A percentile compares a stretch with the other conserved stretches of the same genome.
Conservation (phyloP, 768 basidiomycete species). For the Neoboletus brunneissimus region DNA sequence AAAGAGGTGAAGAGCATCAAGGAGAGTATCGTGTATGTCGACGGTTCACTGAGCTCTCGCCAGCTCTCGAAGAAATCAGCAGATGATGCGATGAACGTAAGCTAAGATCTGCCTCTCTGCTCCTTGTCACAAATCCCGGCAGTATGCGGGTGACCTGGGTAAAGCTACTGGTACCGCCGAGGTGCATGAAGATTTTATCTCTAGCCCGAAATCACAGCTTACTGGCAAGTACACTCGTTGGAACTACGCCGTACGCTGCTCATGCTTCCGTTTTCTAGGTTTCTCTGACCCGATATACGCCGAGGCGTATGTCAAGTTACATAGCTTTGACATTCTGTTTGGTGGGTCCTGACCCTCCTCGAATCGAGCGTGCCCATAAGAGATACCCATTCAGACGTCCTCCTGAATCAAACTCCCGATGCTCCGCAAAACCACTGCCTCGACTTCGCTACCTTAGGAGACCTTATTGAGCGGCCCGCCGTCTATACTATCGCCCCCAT, state of each 20-base stretch:
- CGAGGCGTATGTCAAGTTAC: constrained; percentile 88
- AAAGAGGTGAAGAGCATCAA: constrained; percentile 74
- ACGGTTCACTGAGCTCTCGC: constrained; percentile 87
- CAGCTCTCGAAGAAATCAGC: constrained; percentile 93
- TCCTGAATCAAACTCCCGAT: constrained; percentile 91
- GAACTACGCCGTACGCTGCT: background rate
- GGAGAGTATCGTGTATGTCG: constrained; percentile 77
- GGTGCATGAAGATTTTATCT: constrained; percentile 85
- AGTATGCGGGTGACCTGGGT: constrained; percentile 87
- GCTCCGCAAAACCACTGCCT: constrained; percentile 95
- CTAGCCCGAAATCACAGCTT: constrained; percentile 88
- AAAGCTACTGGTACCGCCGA: constrained; percentile 86
- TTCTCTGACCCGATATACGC: constrained; percentile 99
- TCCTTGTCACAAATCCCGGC: background rate
- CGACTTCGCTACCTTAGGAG: constrained; percentile 96
- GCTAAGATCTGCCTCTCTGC: constrained; percentile 11
- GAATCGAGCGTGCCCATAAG: background rate
- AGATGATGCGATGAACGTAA: constrained; percentile 73
- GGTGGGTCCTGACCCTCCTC: too few species aligned
- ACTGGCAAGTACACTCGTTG: constrained; percentile 55
- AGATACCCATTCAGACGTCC: constrained; percentile 49
- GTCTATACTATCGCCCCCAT: constrained; percentile 90
- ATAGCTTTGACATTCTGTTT: too few species aligned
- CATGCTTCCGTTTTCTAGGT: constrained; percentile 41
- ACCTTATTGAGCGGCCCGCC: constrained; percentile 93